These are phyloP conservation scores for Phytopythium sindhum DNA, from an alignment of 352 stramenopile species.

Conservation along the genomic window DNA sequence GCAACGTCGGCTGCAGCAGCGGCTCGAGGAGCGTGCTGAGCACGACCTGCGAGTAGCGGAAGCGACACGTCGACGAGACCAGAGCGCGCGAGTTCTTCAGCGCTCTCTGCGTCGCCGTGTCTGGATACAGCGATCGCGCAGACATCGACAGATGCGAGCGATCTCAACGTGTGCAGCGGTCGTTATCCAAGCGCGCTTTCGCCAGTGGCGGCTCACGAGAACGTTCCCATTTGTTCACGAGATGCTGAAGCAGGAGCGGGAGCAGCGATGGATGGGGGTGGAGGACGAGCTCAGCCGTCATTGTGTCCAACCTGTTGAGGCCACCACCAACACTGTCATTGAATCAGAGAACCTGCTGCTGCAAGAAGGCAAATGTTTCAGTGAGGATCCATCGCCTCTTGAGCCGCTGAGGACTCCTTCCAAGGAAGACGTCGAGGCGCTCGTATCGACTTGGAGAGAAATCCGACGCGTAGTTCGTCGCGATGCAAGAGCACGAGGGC, in stretches of 20 bases:
- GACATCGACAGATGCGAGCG: neutral
- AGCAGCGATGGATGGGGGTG: slow-evolving; percentile 2
- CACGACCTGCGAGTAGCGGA: slow-evolving; percentile 13
- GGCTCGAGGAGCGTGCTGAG: slow-evolving; percentile 25
- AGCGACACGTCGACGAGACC: neutral
- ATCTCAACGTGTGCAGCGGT: neutral
- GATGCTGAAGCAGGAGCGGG: slow-evolving; percentile 3
- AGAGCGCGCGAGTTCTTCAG: neutral
- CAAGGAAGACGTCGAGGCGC: slow-evolving; percentile 23
- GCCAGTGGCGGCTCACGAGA: neutral
- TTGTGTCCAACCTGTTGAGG: neutral
- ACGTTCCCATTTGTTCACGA: neutral
- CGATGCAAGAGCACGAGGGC: slow-evolving; percentile 10
- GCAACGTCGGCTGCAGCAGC: slow-evolving; percentile 43
- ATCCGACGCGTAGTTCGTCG: slow-evolving; percentile 34
- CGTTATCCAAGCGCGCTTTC: neutral
- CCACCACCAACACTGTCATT: neutral
- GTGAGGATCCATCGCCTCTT: neutral
- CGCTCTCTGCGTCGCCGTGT: neutral
- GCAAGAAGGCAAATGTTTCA: neutral
- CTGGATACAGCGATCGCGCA: neutral
- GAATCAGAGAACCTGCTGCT: neutral
- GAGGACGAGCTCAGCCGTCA: slow-evolving; percentile 4
- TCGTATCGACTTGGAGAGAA: slow-evolving; percentile 49
- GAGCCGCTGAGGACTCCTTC: neutral